Percentiles rank a stretch among this genome's conserved stretches.
These are phyloP conservation scores for Botrytis fragariae DNA, from an alignment of 2,329 filamentous ascomycete genomes.

Conservation along the genomic window DNA sequence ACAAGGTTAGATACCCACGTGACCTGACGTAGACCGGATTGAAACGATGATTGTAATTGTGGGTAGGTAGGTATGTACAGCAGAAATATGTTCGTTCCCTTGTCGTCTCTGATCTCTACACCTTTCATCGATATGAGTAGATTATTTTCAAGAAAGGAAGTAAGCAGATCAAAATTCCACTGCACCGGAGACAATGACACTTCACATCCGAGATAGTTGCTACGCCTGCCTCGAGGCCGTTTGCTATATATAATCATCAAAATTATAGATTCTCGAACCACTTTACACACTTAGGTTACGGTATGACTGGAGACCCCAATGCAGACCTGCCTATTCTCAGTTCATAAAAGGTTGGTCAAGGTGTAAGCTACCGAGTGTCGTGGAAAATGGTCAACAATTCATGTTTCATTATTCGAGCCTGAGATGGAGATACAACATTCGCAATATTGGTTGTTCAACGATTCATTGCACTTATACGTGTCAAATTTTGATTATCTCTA, in stretches of 20 bases:
- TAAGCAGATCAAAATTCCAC: neutral
- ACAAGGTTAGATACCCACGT: conserved; percentile 7
- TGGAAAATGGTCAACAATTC: neutral
- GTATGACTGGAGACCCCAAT: neutral
- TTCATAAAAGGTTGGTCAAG: neutral
- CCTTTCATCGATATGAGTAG: neutral
- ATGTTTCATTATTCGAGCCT: neutral
- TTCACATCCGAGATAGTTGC: neutral
- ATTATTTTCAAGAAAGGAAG: neutral
- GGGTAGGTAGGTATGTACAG: neutral
- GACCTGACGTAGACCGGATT: neutral
- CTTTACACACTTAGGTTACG: neutral
- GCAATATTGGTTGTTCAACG: neutral
- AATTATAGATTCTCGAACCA: neutral
- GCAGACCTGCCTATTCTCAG: neutral
- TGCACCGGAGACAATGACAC: neutral
- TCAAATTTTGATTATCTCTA: neutral
- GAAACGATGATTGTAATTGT: neutral
- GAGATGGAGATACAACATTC: neutral
- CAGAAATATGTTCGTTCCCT: neutral
- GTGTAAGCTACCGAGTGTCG: neutral
- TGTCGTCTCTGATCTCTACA: neutral
- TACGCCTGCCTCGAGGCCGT: neutral
- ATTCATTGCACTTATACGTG: neutral
- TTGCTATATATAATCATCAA: neutral